Evolutionary conservation across 2,329 filamentous ascomycete species (phyloP).

Genomic region (Aspergillus novofumigatus): DNA sequence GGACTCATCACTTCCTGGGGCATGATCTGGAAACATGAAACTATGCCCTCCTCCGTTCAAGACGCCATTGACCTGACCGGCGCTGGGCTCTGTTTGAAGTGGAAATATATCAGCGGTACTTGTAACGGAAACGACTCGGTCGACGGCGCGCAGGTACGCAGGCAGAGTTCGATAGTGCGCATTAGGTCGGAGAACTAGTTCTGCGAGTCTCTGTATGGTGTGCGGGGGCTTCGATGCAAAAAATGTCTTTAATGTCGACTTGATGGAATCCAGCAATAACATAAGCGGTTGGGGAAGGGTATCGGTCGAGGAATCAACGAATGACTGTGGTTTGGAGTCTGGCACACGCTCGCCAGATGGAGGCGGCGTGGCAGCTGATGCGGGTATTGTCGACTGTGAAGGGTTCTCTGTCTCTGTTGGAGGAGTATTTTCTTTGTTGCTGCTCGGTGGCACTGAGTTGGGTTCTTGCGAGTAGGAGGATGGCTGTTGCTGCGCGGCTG

Average conservation of each 20-base stretch:
- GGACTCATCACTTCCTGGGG: constrained; percentile 77
- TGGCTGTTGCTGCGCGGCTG: constrained; percentile 29
- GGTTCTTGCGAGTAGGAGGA: constrained; percentile 24
- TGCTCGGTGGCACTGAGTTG: constrained; percentile 26
- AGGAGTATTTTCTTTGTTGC: constrained; percentile 37
- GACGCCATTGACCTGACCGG: constrained; percentile 53
- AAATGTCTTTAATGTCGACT: constrained; percentile 55
- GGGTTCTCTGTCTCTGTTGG: constrained; percentile 28
- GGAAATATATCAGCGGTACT: constrained; percentile 78
- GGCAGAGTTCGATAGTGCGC: constrained; percentile 77
- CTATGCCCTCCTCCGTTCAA: constrained; percentile 33
- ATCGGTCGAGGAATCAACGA: constrained; percentile 43
- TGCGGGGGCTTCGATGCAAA: constrained; percentile 79
- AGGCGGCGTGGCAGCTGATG: constrained; percentile 38
- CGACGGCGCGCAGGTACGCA: constrained; percentile 83
- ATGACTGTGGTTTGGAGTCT: constrained; percentile 41
- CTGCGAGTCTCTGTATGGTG: constrained; percentile 85
- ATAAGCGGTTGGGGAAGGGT: constrained; percentile 61
- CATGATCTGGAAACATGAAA: constrained; percentile 31
- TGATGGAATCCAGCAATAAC: constrained; percentile 59
- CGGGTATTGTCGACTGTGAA: constrained; percentile 17
- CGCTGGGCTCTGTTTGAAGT: constrained; percentile 47
- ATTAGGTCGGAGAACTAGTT: constrained; percentile 73
- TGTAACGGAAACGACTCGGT: constrained; percentile 86
- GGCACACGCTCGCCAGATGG: constrained; percentile 39